A percentile compares a stretch with the other conserved stretches of the same genome.
These are phyloP conservation scores for Arthrobotrys conoides DNA, from an alignment of 2,329 filamentous ascomycete genomes.

Conservation along the genomic window DNA sequence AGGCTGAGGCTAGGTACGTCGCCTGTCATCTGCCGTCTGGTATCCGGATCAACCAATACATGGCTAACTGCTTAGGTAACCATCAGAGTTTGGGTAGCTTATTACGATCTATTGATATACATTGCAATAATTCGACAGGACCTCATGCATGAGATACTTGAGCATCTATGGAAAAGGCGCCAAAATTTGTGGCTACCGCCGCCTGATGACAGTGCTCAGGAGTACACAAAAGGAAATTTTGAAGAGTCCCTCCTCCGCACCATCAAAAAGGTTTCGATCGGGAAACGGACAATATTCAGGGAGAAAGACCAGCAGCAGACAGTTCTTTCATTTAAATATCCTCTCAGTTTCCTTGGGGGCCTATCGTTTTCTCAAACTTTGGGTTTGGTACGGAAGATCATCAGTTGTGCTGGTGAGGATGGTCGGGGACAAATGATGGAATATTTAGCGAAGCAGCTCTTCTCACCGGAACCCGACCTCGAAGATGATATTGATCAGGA, in stretches of 20 bases:
- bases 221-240: not conserved
- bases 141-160: not conserved
- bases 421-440: no score
- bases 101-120: not conserved
- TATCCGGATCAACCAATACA: no score
- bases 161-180: not conserved
- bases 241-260: not conserved
- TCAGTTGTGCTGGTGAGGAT: not conserved
- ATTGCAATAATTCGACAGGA: not conserved
- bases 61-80: no score
- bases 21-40: no score
- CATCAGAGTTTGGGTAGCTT: no score
- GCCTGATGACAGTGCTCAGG: not conserved
- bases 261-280: not conserved
- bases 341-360: not conserved
- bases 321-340: not conserved
- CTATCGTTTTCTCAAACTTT: not conserved
- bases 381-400: not conserved
- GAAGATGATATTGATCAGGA: no score
- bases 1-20: no score
- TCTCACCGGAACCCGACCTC: no score
- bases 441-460: no score
- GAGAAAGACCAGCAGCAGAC: no score
- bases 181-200: not conserved
- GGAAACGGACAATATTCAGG: no score